Evolutionary conservation across 345 rosid genomes (phyloP), one percentile per base, ranked within the genome.

Genomic region (Euphorbia pulcherrima): DNA sequence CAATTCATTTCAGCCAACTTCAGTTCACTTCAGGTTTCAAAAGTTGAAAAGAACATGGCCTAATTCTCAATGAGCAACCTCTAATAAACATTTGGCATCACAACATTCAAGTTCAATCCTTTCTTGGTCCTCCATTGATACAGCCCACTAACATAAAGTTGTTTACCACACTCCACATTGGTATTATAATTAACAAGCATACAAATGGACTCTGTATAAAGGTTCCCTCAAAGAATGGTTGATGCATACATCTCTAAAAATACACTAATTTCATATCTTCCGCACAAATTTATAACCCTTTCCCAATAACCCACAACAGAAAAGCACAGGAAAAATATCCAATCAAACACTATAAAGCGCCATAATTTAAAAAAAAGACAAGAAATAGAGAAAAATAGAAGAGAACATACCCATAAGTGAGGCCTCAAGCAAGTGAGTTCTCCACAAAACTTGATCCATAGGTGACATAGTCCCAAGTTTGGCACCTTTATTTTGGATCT

Each of bases 381-480:
- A 53, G 3, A 24, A 37, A 53, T 30, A 37, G 40, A 46, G 24
- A 62, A 65, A 44, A 78, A 46, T 0, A 39, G 30, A 68, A 60
- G 52, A 2, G 10, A 11, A 44, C 73, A 68, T 84, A 90, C 98
- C 94, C 83, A 93, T 86, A 40, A 93, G 88, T 18, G 97, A 86
- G 74, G 98, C 98, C 80, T 93, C 98, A 35, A 93, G 96, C 88
- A 93, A 80, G 72, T 93, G 97, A 12, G 96, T 90, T 79, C 98
- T 87, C 98, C 97, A 93, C 5, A 93, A 87, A 72, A 93, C 98
- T 78, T 93, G 98, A 83, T 93, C 97, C 98, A 89, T 90, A 17
- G 98, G 98, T 20, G 98, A 93, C 98, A 90, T 86, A 41, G 97
- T 93, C 1, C 97, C 98, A 62, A 93, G 92, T 87, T 93, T 93